phyloP scores from a whole-genome alignment of 2,329 filamentous ascomycete genomes.

The Diplodia seriata region DNA sequence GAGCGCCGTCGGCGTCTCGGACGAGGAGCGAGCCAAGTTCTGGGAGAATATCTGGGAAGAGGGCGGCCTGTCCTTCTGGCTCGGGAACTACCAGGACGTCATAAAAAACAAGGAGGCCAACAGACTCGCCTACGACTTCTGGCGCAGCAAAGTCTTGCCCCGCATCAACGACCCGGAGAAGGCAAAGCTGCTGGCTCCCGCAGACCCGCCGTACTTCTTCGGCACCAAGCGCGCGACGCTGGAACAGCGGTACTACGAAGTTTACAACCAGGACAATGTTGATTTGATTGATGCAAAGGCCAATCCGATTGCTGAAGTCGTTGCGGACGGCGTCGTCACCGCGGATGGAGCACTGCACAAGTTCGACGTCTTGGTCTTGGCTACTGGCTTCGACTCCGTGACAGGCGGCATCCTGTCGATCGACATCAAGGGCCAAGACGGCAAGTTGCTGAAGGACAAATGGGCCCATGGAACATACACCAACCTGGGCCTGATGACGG shows the following conservation, averaged over 20 bases:
- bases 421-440: constrained; percentile 47
- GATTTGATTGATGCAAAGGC: constrained; percentile 53
- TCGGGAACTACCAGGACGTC: constrained; percentile 52
- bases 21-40: constrained; percentile 53
- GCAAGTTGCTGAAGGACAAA: constrained; percentile 46
- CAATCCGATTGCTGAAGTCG: constrained; percentile 51
- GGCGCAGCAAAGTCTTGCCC: constrained; percentile 53
- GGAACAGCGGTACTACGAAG: constrained; percentile 57
- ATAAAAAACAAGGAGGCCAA: constrained; percentile 53
- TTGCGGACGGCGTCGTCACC: constrained; percentile 50
- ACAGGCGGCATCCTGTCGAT: constrained; percentile 53
- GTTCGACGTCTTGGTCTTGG: constrained; percentile 54
- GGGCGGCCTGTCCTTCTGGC: constrained; percentile 52
- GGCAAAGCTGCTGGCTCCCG: constrained; percentile 54
- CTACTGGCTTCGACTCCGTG: constrained; percentile 56
- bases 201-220: constrained; percentile 54
- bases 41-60: constrained; percentile 52
- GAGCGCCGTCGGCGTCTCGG: constrained; percentile 58
- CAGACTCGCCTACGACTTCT: constrained; percentile 55
- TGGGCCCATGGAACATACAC: constrained; percentile 53
- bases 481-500: constrained; percentile 52
- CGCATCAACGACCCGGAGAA: constrained; percentile 54
- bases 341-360: constrained; percentile 51
- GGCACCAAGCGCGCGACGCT: constrained; percentile 56
- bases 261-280: constrained; percentile 53